phyloP scores from a whole-genome alignment of 371 early-diverging fungal genomes.

The Apophysomyces variabilis region DNA sequence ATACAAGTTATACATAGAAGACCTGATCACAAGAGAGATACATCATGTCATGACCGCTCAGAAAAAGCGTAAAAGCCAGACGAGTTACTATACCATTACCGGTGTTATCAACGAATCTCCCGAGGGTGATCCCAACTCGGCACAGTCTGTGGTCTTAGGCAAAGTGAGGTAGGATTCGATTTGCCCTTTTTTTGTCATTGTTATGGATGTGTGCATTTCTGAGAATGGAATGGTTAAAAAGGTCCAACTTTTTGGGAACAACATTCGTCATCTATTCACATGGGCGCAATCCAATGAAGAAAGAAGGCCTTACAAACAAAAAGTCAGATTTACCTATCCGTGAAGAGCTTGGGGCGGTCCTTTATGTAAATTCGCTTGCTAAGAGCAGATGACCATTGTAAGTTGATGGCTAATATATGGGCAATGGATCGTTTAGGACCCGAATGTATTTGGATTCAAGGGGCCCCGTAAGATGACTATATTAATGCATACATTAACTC shows the following conservation, averaged over 20 bases:
- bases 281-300: constrained; percentile 63
- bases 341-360: constrained; percentile 79
- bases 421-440: constrained; percentile 59
- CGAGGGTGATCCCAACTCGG: constrained; percentile 20
- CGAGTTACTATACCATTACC: constrained; percentile 77
- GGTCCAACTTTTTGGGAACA: constrained; percentile 89
- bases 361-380: constrained; percentile 65
- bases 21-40: constrained; percentile 52
- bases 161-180: constrained; percentile 57
- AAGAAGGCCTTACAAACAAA: constrained; percentile 26
- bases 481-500: constrained; percentile 73
- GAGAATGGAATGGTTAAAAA: constrained; percentile 18
- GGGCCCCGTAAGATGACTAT: constrained; percentile 95
- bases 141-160: constrained; percentile 49
- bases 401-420: too few species aligned
- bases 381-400: background rate
- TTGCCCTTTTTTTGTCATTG: background rate
- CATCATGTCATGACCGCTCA: constrained; percentile 68
- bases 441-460: constrained; percentile 88
- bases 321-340: constrained; percentile 54
- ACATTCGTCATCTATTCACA: constrained; percentile 78
- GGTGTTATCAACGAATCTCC: constrained; percentile 27
- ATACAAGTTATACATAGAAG: constrained; percentile 78
- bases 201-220: constrained; percentile 15
- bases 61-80: constrained; percentile 71